These are phyloP conservation scores for Leccinum disarticulatum DNA, from an alignment of 768 basidiomycete species.

Conservation along the genomic window DNA sequence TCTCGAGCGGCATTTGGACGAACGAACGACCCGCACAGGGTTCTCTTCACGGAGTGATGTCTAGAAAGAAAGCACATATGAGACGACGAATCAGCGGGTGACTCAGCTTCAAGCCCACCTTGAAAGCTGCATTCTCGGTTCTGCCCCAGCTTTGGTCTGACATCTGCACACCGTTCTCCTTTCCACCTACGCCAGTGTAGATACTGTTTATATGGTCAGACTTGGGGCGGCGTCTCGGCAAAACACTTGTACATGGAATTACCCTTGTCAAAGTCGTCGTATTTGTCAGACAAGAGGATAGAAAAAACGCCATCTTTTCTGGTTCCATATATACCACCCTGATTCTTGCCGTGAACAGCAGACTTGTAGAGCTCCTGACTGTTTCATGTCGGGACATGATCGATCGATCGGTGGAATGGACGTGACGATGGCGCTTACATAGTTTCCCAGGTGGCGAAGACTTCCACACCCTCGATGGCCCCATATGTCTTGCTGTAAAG, in stretches of 20 bases:
- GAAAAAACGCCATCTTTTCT: conserved; percentile 12
- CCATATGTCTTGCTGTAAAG: conserved; percentile 23
- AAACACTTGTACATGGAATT: conserved; percentile 20
- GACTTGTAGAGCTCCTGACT: conserved; percentile 12
- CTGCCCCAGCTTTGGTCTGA: conserved; percentile 23
- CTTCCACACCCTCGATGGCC: conserved; percentile 18
- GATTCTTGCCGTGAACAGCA: conserved; percentile 15
- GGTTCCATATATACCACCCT: conserved; percentile 25
- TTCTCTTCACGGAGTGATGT: conserved; percentile 10
- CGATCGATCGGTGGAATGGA: not conserved
- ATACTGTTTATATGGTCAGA: conserved; percentile 18
- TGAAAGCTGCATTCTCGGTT: conserved; percentile 12
- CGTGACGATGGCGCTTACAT: conserved; percentile 15
- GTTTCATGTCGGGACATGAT: not conserved
- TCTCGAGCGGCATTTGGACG: conserved; percentile 17
- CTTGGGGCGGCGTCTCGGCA: not conserved
- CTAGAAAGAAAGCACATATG: conserved; percentile 9
- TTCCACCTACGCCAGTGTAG: conserved; percentile 30
- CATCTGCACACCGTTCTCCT: conserved; percentile 10
- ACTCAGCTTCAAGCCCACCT: conserved; percentile 13
- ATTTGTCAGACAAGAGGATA: conserved; percentile 19
- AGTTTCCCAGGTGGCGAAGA: conserved; percentile 17
- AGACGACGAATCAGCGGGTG: not conserved
- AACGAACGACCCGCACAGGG: conserved; percentile 28
- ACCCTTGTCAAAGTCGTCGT: conserved; percentile 27